Conservation (phyloP, 2,329 filamentous ascomycete species). For the Xylariaceae sp. region DNA sequence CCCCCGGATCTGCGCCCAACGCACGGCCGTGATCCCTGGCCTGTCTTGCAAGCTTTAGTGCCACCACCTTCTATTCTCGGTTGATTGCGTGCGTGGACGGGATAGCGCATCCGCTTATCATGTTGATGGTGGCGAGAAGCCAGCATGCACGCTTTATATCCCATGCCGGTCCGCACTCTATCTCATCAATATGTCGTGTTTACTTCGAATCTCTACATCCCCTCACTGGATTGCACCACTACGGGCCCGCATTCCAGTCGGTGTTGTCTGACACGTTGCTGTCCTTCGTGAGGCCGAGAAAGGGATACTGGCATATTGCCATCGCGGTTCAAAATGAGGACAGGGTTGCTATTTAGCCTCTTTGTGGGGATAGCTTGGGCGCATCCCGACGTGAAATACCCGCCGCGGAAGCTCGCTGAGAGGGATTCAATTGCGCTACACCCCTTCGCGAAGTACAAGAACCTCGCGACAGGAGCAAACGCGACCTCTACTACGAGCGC, state of each 20-base stretch:
- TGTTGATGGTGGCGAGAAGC: slow-evolving; percentile 19
- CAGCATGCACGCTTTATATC: slow-evolving; percentile 9
- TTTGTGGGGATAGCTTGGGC: slow-evolving; percentile 26
- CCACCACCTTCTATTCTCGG: slow-evolving; percentile 35
- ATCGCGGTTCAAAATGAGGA: slow-evolving; percentile 15
- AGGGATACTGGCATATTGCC: background rate
- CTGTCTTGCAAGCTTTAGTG: slow-evolving; percentile 17
- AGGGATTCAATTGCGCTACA: slow-evolving; percentile 23
- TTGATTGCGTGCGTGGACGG: slow-evolving; percentile 26
- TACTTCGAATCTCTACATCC: background rate
- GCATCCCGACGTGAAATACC: slow-evolving; percentile 25
- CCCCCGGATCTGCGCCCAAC: background rate
- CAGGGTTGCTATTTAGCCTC: slow-evolving; percentile 25
- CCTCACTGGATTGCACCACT: background rate
- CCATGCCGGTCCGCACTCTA: slow-evolving; percentile 5
- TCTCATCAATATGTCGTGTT: background rate
- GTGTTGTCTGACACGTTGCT: background rate
- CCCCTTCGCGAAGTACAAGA: slow-evolving; percentile 34
- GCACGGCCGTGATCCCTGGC: background rate
- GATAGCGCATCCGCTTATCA: background rate
- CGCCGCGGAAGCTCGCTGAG: slow-evolving; percentile 11
- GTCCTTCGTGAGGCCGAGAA: background rate
- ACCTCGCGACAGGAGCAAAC: slow-evolving; percentile 15
- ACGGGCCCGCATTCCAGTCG: background rate
- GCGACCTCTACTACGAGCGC: slow-evolving; percentile 16